Conservation (phyloP, 176 grass and related monocot species). For the Chloris gayana region DNA sequence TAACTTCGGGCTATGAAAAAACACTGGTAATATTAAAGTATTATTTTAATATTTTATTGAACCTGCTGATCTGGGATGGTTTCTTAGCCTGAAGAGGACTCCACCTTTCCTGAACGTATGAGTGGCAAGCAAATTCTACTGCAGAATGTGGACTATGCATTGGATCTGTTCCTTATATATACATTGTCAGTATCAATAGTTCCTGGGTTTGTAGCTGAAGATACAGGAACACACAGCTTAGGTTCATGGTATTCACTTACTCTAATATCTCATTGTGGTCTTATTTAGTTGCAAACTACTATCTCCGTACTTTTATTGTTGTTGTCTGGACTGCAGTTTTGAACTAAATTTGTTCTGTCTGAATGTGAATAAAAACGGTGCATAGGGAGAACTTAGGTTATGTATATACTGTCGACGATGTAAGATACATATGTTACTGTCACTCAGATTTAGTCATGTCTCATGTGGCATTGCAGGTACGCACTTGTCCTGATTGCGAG, state of each 20-base stretch:
- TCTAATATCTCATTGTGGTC: not conserved
- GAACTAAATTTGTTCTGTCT: not conserved
- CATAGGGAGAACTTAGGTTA: not conserved
- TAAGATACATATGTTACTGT: not conserved
- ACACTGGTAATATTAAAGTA: too few species aligned
- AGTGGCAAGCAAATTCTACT: slow-evolving; percentile 57
- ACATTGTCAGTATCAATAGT: slow-evolving; percentile 74
- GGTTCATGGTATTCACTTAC: slow-evolving; percentile 57
- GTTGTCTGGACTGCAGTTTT: too few species aligned
- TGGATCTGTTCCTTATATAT: slow-evolving; percentile 63
- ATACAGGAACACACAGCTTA: slow-evolving; percentile 73
- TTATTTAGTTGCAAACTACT: slow-evolving; percentile 4
- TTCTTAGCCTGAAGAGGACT: slow-evolving; percentile 49
- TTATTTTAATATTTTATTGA: not conserved
- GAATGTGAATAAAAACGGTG: not conserved
- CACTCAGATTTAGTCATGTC: not conserved
- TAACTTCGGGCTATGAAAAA: slow-evolving; percentile 32
- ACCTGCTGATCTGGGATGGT: not conserved
- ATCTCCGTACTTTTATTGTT: not conserved
- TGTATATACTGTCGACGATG: not conserved
- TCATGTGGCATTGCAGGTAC: slow-evolving; percentile 47
- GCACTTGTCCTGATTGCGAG: slow-evolving; percentile 63
- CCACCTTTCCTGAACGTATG: slow-evolving; percentile 39
- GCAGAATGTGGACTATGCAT: slow-evolving; percentile 61
- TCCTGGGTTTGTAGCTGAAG: slow-evolving; percentile 78